Base-by-base conservation (phyloP, 1,139 yeast genomes). In the Arxiozyma heterogenica region DNA sequence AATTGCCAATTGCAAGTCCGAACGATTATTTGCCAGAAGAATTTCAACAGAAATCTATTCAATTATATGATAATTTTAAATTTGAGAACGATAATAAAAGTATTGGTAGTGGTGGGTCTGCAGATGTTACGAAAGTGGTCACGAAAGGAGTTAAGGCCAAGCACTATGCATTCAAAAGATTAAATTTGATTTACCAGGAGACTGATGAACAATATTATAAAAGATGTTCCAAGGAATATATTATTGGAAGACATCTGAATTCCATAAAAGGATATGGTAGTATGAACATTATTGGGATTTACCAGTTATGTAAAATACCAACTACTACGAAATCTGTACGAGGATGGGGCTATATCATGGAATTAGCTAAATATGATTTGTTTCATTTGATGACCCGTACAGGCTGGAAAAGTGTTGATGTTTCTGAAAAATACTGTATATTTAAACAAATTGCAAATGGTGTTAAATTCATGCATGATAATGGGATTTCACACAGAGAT, bases 401-500 rank as follows among this genome's bases (percentile, higher is more conserved):
- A 1, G 74, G 73, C 21, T 74, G 79, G 68, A 81, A 80, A 43
- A 69, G 75, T 42, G 73, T 80, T 51, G 75, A 74, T 49, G 79
- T 81, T 49, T 61, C 67, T 1, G 84, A 82, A 57, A 81, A 84
- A 34, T 76, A 73, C 34, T 76, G 79, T 54, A 64, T 80, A 44
- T 74, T 80, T 59, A 73, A 74, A 55, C 79, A 79, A 54, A 69
- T 79, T 44, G 71, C 74, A 2, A 73, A 63, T 30, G 86, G 84
- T 27, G 80, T 91, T 46, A 76, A 77, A 44, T 87, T 87, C 63
- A 75, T 91, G 60, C 98, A 91, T 68, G 73, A 77, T 12, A 81
- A 84, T 60, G 87, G 89, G 49, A 81, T 91, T 54, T 94, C 89
- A 17, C 98, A 93, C 69, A 78, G 98, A 53, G 98, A 93, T 70